Evolutionary conservation across 1,284 basidiomycete species (phyloP).

Genomic region (Austropuccinia psidii): DNA sequence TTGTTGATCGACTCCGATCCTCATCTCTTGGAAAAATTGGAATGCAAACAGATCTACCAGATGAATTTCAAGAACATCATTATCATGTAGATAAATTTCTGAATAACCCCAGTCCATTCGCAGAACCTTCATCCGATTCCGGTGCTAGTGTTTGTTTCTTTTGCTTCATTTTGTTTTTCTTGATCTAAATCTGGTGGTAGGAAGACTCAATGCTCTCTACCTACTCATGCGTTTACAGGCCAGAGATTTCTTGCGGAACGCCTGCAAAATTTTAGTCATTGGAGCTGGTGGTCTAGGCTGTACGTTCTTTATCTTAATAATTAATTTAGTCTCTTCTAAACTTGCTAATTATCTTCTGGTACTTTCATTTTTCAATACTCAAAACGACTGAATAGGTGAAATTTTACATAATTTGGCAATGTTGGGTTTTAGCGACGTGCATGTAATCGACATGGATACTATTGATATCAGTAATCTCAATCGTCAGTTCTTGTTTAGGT

Average conservation of each 20-base stretch:
- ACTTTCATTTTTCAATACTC: conserved; percentile 68
- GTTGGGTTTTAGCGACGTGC: conserved; percentile 92
- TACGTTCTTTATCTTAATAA: conserved; percentile 51
- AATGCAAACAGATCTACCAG: no score
- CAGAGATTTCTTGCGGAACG: conserved; percentile 71
- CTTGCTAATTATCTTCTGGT: not conserved
- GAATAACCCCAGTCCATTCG: conserved; percentile 69
- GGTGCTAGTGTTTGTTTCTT: conserved; percentile 59
- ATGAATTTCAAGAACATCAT: conserved; percentile 10
- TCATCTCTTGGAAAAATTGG: no score
- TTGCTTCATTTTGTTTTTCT: not conserved
- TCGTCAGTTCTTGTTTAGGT: conserved; percentile 96
- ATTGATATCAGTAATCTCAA: conserved; percentile 99
- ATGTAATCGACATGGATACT: conserved; percentile 99
- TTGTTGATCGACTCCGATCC: no score
- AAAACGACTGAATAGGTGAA: not conserved
- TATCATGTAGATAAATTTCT: conserved; percentile 57
- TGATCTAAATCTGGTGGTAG: not conserved
- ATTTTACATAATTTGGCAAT: conserved; percentile 40
- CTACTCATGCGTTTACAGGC: conserved; percentile 53
- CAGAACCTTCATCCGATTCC: conserved; percentile 62
- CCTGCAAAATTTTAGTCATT: conserved; percentile 91
- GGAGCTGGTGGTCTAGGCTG: conserved; percentile 91
- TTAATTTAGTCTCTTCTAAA: not conserved
- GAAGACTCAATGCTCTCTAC: not conserved